Percentiles rank a stretch among this genome's conserved stretches.
These are phyloP conservation scores for Typha latifolia DNA, from an alignment of 176 grass and related monocot genomes.

Conservation along the genomic window DNA sequence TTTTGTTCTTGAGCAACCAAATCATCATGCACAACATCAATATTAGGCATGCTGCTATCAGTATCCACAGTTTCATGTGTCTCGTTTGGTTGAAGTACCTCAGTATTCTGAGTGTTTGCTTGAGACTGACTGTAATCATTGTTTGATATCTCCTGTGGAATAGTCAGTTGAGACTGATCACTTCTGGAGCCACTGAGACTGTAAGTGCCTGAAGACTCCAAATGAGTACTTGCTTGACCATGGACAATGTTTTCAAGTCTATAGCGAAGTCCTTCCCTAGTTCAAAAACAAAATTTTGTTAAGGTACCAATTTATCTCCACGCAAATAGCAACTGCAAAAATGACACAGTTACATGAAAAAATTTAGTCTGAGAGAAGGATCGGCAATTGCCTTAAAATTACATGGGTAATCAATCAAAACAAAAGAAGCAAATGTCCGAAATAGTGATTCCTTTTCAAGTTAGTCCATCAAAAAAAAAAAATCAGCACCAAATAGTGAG, in stretches of 20 bases:
- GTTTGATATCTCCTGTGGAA: background rate
- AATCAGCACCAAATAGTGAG: too few relatives aligned
- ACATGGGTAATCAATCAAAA: too few relatives aligned
- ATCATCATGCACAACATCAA: background rate
- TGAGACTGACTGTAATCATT: slow-evolving; percentile 5
- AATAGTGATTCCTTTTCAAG: too few relatives aligned
- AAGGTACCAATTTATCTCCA: slow-evolving; percentile 7
- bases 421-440: too few relatives aligned
- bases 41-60: slow-evolving; percentile 3
- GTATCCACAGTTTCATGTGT: slow-evolving; percentile 3
- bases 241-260: slow-evolving; percentile 20
- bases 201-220: slow-evolving; percentile 7
- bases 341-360: background rate
- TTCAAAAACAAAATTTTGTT: slow-evolving; percentile 32
- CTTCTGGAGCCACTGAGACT: slow-evolving; percentile 1
- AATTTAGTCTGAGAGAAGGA: background rate
- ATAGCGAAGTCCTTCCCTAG: slow-evolving; percentile 61
- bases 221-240: slow-evolving; percentile 19
- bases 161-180: slow-evolving; percentile 8
- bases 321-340: background rate
- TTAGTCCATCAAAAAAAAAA: too few relatives aligned
- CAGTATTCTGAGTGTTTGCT: background rate
- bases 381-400: too few relatives aligned
- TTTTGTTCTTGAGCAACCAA: slow-evolving; percentile 17
- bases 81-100: slow-evolving; percentile 8